Base-by-base conservation (phyloP, 1,284 basidiomycete genomes). In the Cronartium quercuum region DNA sequence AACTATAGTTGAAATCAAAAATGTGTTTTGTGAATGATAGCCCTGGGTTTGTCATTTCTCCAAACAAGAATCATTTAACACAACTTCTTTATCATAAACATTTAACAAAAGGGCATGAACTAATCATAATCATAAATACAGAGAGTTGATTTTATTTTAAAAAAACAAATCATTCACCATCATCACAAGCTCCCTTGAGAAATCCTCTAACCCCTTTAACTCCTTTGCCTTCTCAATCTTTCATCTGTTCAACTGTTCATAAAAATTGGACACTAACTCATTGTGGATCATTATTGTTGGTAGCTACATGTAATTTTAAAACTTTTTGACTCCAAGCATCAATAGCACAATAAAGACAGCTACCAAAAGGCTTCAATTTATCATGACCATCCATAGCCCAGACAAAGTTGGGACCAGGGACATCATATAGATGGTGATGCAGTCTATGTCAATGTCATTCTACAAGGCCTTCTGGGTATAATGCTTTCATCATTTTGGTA, bases 361-460 rank as follows among this genome's bases (percentile, higher is more conserved):
- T 62, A n/a, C 60, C 60, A 62, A 62, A 62, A 18, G 37, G 37
- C 29, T 62, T 62, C 60, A 62, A 62, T 62, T 62, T 62, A 18
- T 35, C 24, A 12, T 62, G 60, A 24, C 13, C 13, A n/a, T 35
- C 24, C 3, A 38, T 42, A 9, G 62, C 21, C 62, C 35, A 64
- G 34, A 64, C 44, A 24, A 64, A 64, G 29, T 40, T 40, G 9
- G 62, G 62, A 6, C 62, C 62, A 6, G 62, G 35, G 1, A 47
- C n/a, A 47, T 10, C n/a, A 47, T 10, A 10, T 47, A 10, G n/a
- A 10, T 47, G 44, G n/a, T 10, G n/a, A 47, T 10, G 10, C 10
- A 47, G n/a, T 10, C 10, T 10, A 47, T 10, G 10, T 47, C 44
- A 47, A 47, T n/a, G n/a, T 10, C n/a, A 10, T 47, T 10, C n/a